Base-by-base conservation (phyloP, 352 stramenopile species). In the Phytophthora syringae region DNA sequence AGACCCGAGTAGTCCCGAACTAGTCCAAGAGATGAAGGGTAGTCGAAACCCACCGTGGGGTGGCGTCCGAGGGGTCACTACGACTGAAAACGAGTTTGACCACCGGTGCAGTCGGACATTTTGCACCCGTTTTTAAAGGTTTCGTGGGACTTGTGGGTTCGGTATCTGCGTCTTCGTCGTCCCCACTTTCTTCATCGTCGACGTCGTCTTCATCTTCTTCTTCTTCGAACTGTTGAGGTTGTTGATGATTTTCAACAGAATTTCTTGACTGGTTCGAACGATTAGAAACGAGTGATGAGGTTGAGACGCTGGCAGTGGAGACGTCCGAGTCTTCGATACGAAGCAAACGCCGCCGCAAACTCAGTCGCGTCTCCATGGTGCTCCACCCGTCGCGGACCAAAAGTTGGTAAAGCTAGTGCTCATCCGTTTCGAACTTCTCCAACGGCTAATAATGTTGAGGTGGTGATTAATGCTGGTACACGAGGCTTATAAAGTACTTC, bases 41-140 rank as follows among this genome's bases (percentile, higher is more conserved):
- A 98, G 45, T 97, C 89, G 52, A 98, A 97, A 72, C 90, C 97
- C 11, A 98, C 74, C 0, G 88, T 96, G 2, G 84, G 80, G 12
- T 67, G 71, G 7, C 86, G 77, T 40, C 56, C 57, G 25, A 74
- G 66, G 11, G 77, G 37, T 84, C 72, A 48, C 52, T 74, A 15
- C 76, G 74, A 56, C 82, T 92, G 40, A 84, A 84, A 21, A 87
- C 51, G 5, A 93, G 52, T 39, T 87, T 88, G 21, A 91, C 65
- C 0, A 80, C 59, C 1, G 45, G 3, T 13, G 78, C 71, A 15
- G 66, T 76, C 6, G 69, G 67, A 27, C 64, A 84, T 20, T 84
- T 84, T 13, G 77, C 60, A 15, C 52, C 74, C 48, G 13, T 13
- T n/a, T 67, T 76, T 7, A 30, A 43, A 11, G 25, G 11, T 16